Conservation (phyloP, 1,284 basidiomycete genomes). For the Singerocomus inundabilis region DNA sequence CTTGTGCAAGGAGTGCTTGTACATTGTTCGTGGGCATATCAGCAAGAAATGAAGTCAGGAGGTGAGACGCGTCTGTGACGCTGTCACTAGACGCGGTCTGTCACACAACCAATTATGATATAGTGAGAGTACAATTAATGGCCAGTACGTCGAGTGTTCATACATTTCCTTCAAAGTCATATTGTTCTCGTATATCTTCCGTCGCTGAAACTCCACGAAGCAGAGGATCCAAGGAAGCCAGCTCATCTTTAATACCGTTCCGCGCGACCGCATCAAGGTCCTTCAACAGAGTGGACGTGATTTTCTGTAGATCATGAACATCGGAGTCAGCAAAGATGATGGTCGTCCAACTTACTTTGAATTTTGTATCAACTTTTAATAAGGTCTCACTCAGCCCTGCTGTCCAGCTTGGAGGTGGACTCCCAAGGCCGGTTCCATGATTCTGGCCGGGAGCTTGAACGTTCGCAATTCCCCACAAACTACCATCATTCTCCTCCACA, state of each 20-base stretch:
- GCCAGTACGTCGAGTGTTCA: constrained; percentile 23
- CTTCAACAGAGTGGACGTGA: constrained; percentile 70
- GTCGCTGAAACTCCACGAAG: constrained; percentile 54
- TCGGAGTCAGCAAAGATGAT: not conserved
- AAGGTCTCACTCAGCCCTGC: constrained; percentile 67
- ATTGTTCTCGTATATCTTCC: constrained; percentile 40
- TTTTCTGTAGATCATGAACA: constrained; percentile 56
- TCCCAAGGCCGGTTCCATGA: constrained; percentile 37
- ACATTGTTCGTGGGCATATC: constrained; percentile 31
- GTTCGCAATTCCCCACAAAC: constrained; percentile 71
- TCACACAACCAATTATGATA: constrained; percentile 21
- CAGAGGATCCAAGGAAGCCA: constrained; percentile 75
- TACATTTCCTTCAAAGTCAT: constrained; percentile 52
- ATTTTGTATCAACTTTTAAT: constrained; percentile 74
- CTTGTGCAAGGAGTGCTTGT: constrained; percentile 31
- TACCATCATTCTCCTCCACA: constrained; percentile 46
- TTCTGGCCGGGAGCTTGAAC: constrained; percentile 33
- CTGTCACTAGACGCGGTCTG: constrained; percentile 29
- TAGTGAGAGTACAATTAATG: constrained; percentile 29
- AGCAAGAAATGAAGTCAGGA: not conserved
- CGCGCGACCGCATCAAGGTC: constrained; percentile 81
- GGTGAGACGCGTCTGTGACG: constrained; percentile 22
- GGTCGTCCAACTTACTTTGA: constrained; percentile 58
- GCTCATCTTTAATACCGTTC: constrained; percentile 75
- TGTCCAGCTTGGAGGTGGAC: constrained; percentile 61